phyloP scores from a whole-genome alignment of 768 basidiomycete species.

The Cyathus striatus region DNA sequence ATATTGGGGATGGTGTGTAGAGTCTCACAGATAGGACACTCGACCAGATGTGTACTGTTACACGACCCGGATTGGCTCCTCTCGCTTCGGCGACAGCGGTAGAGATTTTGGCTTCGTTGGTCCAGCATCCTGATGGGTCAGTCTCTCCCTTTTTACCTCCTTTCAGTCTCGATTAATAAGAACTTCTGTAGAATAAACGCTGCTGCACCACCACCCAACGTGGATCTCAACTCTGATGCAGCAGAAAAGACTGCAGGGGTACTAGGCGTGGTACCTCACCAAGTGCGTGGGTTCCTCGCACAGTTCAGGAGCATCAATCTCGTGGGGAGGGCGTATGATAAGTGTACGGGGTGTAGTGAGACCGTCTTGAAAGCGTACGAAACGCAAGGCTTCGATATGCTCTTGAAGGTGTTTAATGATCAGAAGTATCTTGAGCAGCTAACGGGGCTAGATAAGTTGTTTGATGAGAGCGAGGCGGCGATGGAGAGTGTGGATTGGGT shows the following conservation, averaged over 20 bases:
- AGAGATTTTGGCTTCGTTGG: constrained; percentile 80
- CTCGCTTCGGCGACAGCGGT: constrained; percentile 92
- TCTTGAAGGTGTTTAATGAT: constrained; percentile 81
- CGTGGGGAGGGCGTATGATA: constrained; percentile 79
- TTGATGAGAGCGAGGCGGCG: constrained; percentile 67
- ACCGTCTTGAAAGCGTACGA: constrained; percentile 79
- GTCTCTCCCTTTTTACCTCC: constrained; percentile 8
- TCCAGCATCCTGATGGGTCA: constrained; percentile 89
- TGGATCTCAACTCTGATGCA: constrained; percentile 20
- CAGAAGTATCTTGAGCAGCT: constrained; percentile 64
- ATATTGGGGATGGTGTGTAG: constrained; percentile 11
- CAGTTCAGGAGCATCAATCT: constrained; percentile 84
- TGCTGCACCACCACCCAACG: constrained; percentile 57
- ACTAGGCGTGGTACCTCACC: constrained; percentile 89
- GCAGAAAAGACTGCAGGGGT: constrained; percentile 40
- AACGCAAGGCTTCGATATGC: constrained; percentile 71
- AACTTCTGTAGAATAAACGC: constrained; percentile 47
- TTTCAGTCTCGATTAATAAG: neutral
- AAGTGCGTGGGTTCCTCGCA: constrained; percentile 84
- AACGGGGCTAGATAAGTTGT: constrained; percentile 76
- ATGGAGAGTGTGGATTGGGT: constrained; percentile 77
- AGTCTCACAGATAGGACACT: constrained; percentile 82
- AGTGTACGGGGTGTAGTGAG: constrained; percentile 89
- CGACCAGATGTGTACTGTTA: constrained; percentile 99
- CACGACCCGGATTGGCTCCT: constrained; percentile 88